phyloP scores from a whole-genome alignment of 2,329 filamentous ascomycete species.

The Colletotrichum cereale region DNA sequence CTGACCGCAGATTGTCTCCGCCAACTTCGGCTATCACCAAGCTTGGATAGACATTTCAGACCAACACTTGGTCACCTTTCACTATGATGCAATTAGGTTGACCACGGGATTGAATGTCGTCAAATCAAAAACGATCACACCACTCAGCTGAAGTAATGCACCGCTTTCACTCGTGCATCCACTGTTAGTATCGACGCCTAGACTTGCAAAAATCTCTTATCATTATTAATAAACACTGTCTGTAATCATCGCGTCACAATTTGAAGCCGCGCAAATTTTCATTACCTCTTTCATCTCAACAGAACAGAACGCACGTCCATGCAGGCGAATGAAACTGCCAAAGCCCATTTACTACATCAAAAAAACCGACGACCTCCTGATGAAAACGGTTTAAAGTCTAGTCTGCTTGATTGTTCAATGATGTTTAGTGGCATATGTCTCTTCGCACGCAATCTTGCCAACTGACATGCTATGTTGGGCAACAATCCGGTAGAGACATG shows the following conservation, averaged over 20 bases:
- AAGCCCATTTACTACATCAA: constrained; percentile 47
- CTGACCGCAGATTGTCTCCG: not conserved
- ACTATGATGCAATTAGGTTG: not conserved
- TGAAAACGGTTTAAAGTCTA: constrained; percentile 43
- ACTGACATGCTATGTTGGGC: constrained; percentile 28
- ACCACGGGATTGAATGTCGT: not conserved
- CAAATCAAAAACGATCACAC: not conserved
- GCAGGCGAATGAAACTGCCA: constrained; percentile 50
- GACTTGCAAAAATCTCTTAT: too few relatives aligned
- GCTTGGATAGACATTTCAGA: not conserved
- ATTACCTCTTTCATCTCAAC: too few relatives aligned
- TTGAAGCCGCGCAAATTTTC: too few relatives aligned
- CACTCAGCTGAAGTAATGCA: not conserved
- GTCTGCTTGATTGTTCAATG: not conserved
- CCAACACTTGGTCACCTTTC: not conserved
- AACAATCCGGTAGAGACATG: constrained; percentile 47
- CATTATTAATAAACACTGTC: too few relatives aligned
- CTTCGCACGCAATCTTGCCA: not conserved
- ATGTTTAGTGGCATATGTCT: constrained; percentile 14
- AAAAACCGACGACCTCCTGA: constrained; percentile 43
- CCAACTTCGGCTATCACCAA: not conserved
- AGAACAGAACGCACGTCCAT: constrained; percentile 43
- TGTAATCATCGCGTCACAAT: too few relatives aligned
- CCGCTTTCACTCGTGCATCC: not conserved
- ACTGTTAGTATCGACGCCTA: too few relatives aligned